A percentile compares a stretch with the other conserved stretches of the same genome.
Conservation (phyloP, 148 eudicot genomes). For the Camellia japonica region DNA sequence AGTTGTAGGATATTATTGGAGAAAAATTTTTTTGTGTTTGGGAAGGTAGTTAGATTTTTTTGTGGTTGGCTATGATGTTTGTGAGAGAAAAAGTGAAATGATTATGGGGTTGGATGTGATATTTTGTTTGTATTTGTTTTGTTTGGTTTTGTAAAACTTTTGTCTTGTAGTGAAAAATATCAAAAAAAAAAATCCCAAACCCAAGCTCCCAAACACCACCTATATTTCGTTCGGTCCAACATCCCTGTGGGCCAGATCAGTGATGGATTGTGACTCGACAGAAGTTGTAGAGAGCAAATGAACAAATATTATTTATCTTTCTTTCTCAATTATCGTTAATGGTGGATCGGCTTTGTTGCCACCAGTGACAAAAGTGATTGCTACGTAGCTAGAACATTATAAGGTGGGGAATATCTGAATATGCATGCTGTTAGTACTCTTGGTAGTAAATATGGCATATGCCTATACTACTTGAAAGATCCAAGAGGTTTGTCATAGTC, state of each 20-base stretch:
- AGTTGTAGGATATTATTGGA: too few relatives aligned
- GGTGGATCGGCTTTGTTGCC: constrained; percentile 6
- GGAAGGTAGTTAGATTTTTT: too few relatives aligned
- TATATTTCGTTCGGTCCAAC: background rate
- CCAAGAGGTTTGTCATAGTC: background rate
- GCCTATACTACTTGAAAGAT: background rate
- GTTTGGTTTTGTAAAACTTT: too few relatives aligned
- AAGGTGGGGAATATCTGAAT: background rate
- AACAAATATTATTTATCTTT: background rate
- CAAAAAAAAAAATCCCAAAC: too few relatives aligned
- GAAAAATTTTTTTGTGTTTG: too few relatives aligned
- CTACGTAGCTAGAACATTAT: background rate
- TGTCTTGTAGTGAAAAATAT: too few relatives aligned
- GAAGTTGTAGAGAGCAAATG: background rate
- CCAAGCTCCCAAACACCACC: too few relatives aligned
- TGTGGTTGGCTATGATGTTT: too few relatives aligned
- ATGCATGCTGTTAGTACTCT: background rate
- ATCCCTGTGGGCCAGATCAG: background rate
- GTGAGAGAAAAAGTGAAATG: too few relatives aligned
- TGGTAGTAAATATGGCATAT: background rate
- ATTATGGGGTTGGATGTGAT: too few relatives aligned
- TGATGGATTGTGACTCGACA: background rate
- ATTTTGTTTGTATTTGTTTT: too few relatives aligned
- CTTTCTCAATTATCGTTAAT: background rate
- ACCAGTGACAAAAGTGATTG: background rate